phyloP scores from a whole-genome alignment of 2,329 filamentous ascomycete genomes.

The Ambrosiella cleistominuta region DNA sequence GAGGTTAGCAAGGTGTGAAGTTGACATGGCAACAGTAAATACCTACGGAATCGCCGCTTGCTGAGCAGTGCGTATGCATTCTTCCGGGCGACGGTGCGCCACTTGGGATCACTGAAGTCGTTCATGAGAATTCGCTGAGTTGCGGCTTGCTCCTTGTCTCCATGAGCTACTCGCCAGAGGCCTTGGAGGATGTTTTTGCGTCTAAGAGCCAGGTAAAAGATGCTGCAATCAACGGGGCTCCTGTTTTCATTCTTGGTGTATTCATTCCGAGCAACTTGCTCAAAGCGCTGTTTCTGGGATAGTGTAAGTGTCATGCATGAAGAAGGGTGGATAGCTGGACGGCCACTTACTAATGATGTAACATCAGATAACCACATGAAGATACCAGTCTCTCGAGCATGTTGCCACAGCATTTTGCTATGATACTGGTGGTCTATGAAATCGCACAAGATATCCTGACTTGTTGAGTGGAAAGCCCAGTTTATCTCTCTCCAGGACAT shows the following conservation, averaged over 20 bases:
- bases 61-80: constrained; percentile 93
- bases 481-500: constrained; percentile 66
- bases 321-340: background rate
- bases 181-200: constrained; percentile 86
- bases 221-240: constrained; percentile 75
- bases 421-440: constrained; percentile 67
- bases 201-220: constrained; percentile 77
- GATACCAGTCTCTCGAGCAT: constrained; percentile 70
- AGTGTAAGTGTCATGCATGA: background rate
- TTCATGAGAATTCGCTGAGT: constrained; percentile 73
- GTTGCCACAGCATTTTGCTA: constrained; percentile 64
- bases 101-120: constrained; percentile 73
- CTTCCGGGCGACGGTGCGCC: constrained; percentile 79
- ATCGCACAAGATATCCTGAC: constrained; percentile 78
- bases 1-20: background rate
- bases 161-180: constrained; percentile 84
- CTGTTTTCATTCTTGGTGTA: constrained; percentile 78
- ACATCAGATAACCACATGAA: constrained; percentile 87
- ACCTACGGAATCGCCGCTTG: constrained; percentile 64
- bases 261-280: constrained; percentile 79
- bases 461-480: constrained; percentile 69
- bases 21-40: background rate
- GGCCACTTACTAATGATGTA: constrained; percentile 48
- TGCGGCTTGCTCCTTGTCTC: constrained; percentile 69
- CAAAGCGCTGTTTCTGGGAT: constrained; percentile 35